Evolutionary conservation across 306 rosid species (phyloP), one percentile per base, ranked within the genome.

Genomic region (Prunus mume): DNA sequence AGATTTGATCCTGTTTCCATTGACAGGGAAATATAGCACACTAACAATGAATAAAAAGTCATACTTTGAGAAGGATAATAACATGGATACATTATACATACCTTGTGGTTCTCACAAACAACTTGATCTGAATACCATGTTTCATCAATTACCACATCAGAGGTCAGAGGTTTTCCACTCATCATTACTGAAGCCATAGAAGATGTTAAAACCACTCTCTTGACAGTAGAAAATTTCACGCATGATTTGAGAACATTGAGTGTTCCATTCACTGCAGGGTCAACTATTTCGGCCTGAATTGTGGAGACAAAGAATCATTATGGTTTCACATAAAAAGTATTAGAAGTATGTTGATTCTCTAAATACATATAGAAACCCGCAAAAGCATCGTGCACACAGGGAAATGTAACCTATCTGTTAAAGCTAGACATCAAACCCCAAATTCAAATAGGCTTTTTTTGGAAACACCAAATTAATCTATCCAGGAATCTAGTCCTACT

Each of bases 231-330:
- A 63, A 11, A 24, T 41, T 79, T 75, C 2, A 50, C 64, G 15
- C 86, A 75, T 3, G 86, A 75, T 65, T 51, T 41, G 2, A 83
- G 83, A 70, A 83, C 81, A 18, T 75, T 79, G 12, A 64, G 70
- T 17, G 86, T 79, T 75, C 86, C 86, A 6, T 79, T 79, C 65
- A 83, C 18, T 5, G 86, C 86, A 9, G 86, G 86, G 3, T 79
- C 83, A 15, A 83, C 12, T 20, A 79, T 1, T 19, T 83, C 78
- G 1, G 19, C 71, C 86, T 83, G 74, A 49, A 55, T 57, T 28
- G 54, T 0, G 13, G 22, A 38, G 6, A 55, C 9, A 8, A 43
- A 14, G 18, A 5, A 45, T 62, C 17, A 24, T 25, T 46, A 38
- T n/a, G 12, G 47, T 1, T 74, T 19, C 6, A 38, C 10, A 28